These are phyloP conservation scores for Syzygium grande DNA, from an alignment of 345 rosid species.

Conservation along the genomic window DNA sequence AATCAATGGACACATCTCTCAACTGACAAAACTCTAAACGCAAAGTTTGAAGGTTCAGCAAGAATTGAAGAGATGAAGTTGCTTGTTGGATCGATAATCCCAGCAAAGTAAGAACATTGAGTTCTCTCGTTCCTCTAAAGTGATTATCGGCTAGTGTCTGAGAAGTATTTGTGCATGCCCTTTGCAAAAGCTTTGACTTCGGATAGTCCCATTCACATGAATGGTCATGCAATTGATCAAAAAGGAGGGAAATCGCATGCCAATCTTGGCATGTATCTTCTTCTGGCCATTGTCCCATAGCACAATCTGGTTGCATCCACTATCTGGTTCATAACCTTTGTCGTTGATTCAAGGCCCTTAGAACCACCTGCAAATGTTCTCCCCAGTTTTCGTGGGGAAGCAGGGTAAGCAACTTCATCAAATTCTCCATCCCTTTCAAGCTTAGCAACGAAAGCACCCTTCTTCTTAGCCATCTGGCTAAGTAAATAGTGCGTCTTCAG, in stretches of 20 bases:
- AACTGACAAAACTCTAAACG: not conserved
- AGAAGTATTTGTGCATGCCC: not conserved
- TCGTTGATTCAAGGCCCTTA: not conserved
- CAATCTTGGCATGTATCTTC: not conserved
- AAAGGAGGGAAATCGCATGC: not conserved
- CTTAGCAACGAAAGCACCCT: rapidly evolving
- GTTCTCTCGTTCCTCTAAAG: not conserved
- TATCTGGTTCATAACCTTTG: rapidly evolving
- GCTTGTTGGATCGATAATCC: not conserved
- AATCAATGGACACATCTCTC: not conserved
- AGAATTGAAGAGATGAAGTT: not conserved
- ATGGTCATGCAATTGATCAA: not conserved
- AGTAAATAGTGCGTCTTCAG: not conserved
- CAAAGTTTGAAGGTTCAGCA: not conserved
- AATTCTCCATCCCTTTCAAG: not conserved
- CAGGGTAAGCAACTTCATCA: not conserved
- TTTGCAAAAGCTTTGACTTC: not conserved
- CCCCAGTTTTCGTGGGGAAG: not conserved
- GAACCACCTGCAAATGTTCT: not conserved
- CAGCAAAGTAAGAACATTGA: not conserved
- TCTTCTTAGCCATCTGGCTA: not conserved
- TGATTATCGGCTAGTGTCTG: not conserved
- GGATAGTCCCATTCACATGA: rapidly evolving
- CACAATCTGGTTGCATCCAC: not conserved
- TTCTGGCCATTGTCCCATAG: rapidly evolving